Evolutionary conservation across 2,329 filamentous ascomycete species (phyloP), one percentile per base, ranked within the genome.

Genomic region (Trichoderma atrobrunneum): DNA sequence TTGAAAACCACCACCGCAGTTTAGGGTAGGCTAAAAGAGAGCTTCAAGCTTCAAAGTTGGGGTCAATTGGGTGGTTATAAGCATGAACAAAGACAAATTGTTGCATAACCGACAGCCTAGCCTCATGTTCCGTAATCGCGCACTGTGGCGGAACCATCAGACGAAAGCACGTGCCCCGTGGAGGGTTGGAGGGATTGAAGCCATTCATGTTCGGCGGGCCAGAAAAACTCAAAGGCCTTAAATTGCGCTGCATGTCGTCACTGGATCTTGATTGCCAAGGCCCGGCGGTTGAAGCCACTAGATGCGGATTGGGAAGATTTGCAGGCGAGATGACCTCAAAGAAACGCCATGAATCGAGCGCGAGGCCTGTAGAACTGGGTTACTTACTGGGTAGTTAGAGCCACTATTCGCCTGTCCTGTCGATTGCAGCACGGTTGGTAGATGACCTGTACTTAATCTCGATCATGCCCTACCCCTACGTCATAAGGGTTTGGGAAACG

Each of bases 391-490:
- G 43, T 21, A 51, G 43, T 3, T 4, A 48, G 39, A 18, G 39
- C 39, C 39, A n/a, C 43, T 51, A 21, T 51, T 51, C 39, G 39
- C 39, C 39, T 43, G 39, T 18, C 18, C 32, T 34, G 32, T 34
- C 32, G 32, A 34, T 34, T 34, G 30, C 30, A 30, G 24, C 21
- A 11, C 16, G 34, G 21, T 24, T 7, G 11, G 34, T 21, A 11
- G 30, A 48, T 64, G 61, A 67, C 34, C 28, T 57, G 16, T 32
- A 18, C 56, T 32, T 32, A 36, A 16, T 67, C 10, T 8, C 10
- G 51, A 30, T 39, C 16, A 67, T 59, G 32, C 16, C 24, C 64
- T 67, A 67, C 64, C 16, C 24, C 64, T 67, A 67, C 64, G 64
- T 43, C 64, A 67, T 67, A 57, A 11, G 32, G 30, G 12, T 12